A percentile compares a stretch with the other conserved stretches of the same genome.
Conservation (phyloP, 306 rosid genomes). For the Fagus crenata region DNA sequence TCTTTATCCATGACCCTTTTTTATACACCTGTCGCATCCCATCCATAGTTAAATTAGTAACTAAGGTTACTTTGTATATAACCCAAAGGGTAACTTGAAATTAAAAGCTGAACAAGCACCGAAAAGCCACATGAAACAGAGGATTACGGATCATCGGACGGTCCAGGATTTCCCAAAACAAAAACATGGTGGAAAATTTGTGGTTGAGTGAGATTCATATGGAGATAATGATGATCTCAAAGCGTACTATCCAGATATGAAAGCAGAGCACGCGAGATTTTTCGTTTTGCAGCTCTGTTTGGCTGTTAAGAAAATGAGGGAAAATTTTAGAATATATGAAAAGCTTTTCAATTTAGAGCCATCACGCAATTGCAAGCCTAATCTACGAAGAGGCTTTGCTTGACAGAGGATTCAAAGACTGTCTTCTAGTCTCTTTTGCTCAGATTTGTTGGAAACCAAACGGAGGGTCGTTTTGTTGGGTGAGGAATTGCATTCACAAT, state of each 20-base stretch:
- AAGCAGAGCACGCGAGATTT: background rate
- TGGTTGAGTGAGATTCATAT: background rate
- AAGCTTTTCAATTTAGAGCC: background rate
- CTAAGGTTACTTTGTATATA: slow-evolving; percentile 30
- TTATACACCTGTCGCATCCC: slow-evolving; percentile 31
- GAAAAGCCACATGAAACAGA: background rate
- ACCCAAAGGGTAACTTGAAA: slow-evolving; percentile 8
- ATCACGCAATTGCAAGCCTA: slow-evolving; percentile 7
- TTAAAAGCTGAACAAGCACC: no score
- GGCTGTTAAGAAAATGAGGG: slow-evolving; percentile 23
- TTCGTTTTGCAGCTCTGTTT: background rate
- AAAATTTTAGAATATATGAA: background rate
- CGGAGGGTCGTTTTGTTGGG: background rate
- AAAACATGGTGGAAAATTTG: background rate
- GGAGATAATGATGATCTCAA: background rate
- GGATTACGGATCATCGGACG: slow-evolving; percentile 4
- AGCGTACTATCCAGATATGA: background rate
- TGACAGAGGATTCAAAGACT: no score
- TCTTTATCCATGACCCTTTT: slow-evolving; percentile 59
- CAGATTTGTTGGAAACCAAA: slow-evolving; percentile 14
- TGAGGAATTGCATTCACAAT: background rate
- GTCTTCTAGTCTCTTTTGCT: background rate
- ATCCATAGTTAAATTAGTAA: slow-evolving; percentile 24
- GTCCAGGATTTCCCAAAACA: background rate
- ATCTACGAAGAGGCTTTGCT: background rate